Conservation (phyloP, 805 yeast species). For the Saccharomycopsis malanga region DNA sequence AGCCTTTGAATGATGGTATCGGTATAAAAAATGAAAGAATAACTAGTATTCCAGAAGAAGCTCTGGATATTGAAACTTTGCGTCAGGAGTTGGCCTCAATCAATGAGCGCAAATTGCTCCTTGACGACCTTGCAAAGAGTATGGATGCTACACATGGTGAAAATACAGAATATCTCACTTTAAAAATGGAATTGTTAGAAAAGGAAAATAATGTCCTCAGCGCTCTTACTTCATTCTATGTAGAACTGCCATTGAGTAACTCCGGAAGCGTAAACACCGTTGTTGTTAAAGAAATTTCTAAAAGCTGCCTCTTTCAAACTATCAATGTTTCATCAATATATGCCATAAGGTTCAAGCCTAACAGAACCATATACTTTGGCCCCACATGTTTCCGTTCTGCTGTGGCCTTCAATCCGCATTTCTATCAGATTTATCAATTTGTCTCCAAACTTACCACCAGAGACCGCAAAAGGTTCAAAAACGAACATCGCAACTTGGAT, state of each 20-base stretch:
- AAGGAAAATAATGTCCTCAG: slow-evolving; percentile 12
- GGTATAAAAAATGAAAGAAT: no score
- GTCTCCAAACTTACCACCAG: slow-evolving; percentile 16
- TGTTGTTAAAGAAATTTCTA: background rate
- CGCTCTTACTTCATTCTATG: background rate
- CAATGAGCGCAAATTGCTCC: slow-evolving; percentile 6
- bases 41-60: no score
- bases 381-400: slow-evolving; percentile 21
- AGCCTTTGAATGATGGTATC: no score
- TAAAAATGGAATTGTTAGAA: slow-evolving; percentile 10
- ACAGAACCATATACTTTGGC: slow-evolving; percentile 20
- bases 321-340: slow-evolving; percentile 7
- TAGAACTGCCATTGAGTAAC: background rate
- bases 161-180: slow-evolving; percentile 2
- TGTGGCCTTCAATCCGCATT: slow-evolving; percentile 14
- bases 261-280: background rate
- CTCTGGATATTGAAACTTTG: no score
- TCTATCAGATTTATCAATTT: slow-evolving; percentile 16
- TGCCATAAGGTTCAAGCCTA: slow-evolving; percentile 15
- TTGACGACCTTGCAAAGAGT: slow-evolving; percentile 7
- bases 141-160: slow-evolving; percentile 5
- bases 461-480: slow-evolving; percentile 18
- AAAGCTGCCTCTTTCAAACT: slow-evolving; percentile 2
- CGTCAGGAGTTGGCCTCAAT: slow-evolving; percentile 1
- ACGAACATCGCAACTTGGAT: slow-evolving; percentile 2